Evolutionary conservation across 2,329 filamentous ascomycete species (phyloP).

Genomic region (Botrytis byssoidea): DNA sequence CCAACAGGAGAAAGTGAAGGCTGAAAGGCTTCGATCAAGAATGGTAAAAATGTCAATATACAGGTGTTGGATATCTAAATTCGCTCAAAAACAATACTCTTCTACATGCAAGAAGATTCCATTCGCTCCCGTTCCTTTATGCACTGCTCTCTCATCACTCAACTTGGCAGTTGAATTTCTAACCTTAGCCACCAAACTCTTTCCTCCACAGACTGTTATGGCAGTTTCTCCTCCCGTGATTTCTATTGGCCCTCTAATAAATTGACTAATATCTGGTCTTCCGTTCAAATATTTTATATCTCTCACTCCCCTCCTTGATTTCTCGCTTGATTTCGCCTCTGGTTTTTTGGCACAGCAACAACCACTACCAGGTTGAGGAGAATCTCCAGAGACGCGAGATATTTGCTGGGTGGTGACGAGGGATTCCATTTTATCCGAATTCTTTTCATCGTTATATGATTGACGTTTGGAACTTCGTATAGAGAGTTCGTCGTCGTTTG

Average conservation of each 20-base stretch:
- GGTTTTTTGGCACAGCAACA: constrained; percentile 19
- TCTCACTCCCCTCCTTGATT: constrained; percentile 5
- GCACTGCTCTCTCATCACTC: constrained; percentile 61
- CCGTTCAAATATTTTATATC: constrained; percentile 38
- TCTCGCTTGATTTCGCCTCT: constrained; percentile 3
- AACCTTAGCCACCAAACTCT: constrained; percentile 52
- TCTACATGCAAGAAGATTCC: constrained; percentile 61
- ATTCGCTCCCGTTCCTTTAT: constrained; percentile 63
- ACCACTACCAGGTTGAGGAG: neutral
- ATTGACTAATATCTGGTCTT: constrained; percentile 51
- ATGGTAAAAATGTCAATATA: neutral
- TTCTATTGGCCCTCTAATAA: constrained; percentile 56
- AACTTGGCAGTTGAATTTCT: constrained; percentile 55
- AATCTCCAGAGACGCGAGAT: neutral
- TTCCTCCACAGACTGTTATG: constrained; percentile 59
- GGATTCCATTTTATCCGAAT: neutral
- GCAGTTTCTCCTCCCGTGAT: constrained; percentile 59
- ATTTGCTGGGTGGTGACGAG: neutral
- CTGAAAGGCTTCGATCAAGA: neutral
- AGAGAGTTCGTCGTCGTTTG: neutral
- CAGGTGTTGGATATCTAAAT: neutral
- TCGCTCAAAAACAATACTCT: constrained; percentile 53
- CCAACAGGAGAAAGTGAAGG: neutral
- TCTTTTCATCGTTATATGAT: constrained; percentile 14
- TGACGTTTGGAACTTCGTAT: constrained; percentile 16